Percentiles rank a stretch among this genome's conserved stretches.
Conservation (phyloP, 1,139 yeast genomes). For the Geotrichum phurueaensis region DNA sequence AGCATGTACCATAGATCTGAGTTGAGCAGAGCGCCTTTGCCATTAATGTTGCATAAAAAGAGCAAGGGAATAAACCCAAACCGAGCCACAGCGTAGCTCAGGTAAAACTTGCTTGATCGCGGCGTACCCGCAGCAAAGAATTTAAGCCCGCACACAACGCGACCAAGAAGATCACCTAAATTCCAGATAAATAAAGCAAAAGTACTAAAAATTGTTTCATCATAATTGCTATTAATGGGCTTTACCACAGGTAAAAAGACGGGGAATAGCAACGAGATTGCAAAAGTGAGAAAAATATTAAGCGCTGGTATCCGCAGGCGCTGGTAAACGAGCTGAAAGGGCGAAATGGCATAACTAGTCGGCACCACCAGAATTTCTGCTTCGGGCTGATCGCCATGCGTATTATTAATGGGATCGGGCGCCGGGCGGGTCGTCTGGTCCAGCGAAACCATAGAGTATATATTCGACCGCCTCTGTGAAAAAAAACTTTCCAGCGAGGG, state of each 20-base stretch:
- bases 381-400: background rate
- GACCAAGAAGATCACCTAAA: slow-evolving; percentile 75
- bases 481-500: background rate
- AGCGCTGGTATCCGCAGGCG: slow-evolving; percentile 58
- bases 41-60: slow-evolving; percentile 55
- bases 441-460: background rate
- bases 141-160: slow-evolving; percentile 48
- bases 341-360: background rate
- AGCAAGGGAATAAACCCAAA: slow-evolving; percentile 49
- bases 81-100: slow-evolving; percentile 26
- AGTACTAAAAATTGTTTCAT: slow-evolving; percentile 53
- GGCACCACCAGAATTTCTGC: background rate
- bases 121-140: slow-evolving; percentile 17
- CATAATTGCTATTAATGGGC: slow-evolving; percentile 44
- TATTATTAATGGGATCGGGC: background rate
- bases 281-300: slow-evolving; percentile 68
- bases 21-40: slow-evolving; percentile 38
- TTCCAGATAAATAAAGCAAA: slow-evolving; percentile 81
- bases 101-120: slow-evolving; percentile 15
- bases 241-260: slow-evolving; percentile 74
- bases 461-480: background rate
- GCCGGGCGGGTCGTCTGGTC: background rate
- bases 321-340: background rate
- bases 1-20: slow-evolving; percentile 65
- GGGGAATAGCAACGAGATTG: slow-evolving; percentile 77